Conservation (phyloP, 2,329 filamentous ascomycete genomes). For the Septoria linicola region DNA sequence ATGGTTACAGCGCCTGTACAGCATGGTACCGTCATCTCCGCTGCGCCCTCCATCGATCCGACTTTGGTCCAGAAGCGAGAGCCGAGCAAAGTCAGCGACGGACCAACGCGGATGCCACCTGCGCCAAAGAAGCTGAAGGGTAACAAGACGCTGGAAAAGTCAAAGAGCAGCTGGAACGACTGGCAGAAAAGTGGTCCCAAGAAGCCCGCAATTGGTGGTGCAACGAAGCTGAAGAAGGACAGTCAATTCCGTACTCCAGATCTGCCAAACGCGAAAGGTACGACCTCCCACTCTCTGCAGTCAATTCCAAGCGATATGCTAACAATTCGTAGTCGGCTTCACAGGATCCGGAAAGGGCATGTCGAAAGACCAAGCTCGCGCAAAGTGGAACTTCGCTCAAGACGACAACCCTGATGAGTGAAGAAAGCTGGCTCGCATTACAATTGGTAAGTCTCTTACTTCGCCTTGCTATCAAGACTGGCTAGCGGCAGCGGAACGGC, state of each 20-base stretch:
- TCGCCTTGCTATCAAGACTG: neutral
- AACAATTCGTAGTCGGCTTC: constrained; percentile 72
- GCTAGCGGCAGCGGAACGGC: neutral
- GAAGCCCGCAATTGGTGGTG: constrained; percentile 28
- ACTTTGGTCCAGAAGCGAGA: constrained; percentile 62
- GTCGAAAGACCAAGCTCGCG: constrained; percentile 69
- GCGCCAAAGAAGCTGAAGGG: constrained; percentile 79
- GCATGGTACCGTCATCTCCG: constrained; percentile 60
- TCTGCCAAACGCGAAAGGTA: constrained; percentile 81
- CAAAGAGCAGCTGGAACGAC: constrained; percentile 92
- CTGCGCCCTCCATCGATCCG: constrained; percentile 65
- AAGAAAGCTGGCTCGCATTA: neutral
- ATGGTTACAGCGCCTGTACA: constrained; percentile 41
- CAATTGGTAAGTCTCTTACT: constrained; percentile 2
- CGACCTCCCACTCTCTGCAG: constrained; percentile 33
- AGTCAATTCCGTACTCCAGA: constrained; percentile 64
- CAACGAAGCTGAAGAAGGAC: constrained; percentile 32
- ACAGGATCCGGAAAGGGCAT: constrained; percentile 93
- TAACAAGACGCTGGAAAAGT: constrained; percentile 84
- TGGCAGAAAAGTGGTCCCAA: constrained; percentile 69
- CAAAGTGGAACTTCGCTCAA: constrained; percentile 31
- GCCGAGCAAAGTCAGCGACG: constrained; percentile 62
- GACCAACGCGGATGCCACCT: constrained; percentile 44
- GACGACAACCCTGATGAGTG: constrained; percentile 27
- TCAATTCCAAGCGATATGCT: constrained; percentile 1